Evolutionary conservation across 2,329 filamentous ascomycete species (phyloP).

Genomic region (Xylariaceae sp.): DNA sequence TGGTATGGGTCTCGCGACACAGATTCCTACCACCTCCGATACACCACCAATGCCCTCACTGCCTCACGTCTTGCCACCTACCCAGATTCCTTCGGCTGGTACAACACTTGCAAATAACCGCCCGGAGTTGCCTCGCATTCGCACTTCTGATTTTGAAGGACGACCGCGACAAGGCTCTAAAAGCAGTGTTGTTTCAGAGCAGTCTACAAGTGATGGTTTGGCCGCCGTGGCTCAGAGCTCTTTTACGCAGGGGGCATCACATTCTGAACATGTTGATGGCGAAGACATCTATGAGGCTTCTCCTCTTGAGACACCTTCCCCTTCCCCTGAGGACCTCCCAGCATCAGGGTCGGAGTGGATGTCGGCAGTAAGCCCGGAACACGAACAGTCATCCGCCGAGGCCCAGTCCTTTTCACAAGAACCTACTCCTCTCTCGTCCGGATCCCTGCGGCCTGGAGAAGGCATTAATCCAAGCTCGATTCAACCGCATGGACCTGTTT

Average conservation of each 20-base stretch:
- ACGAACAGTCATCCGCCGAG: constrained; percentile 24
- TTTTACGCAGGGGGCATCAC: not conserved
- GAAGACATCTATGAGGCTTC: constrained; percentile 33
- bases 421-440: constrained; percentile 26
- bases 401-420: constrained; percentile 24
- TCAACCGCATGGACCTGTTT: constrained; percentile 19
- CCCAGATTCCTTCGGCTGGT: constrained; percentile 9
- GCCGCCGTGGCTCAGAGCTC: not conserved
- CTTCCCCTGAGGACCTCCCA: constrained; percentile 23
- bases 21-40: constrained; percentile 3
- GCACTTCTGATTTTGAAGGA: constrained; percentile 24
- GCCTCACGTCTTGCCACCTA: constrained; percentile 12
- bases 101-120: constrained; percentile 17
- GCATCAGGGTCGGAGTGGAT: constrained; percentile 28
- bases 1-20: constrained; percentile 27
- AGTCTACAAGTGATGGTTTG: constrained; percentile 8
- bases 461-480: constrained; percentile 19
- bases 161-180: constrained; percentile 23
- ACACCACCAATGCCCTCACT: constrained; percentile 25
- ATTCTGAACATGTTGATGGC: constrained; percentile 12
- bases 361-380: constrained; percentile 23
- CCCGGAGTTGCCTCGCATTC: constrained; percentile 31
- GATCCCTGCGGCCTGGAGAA: constrained; percentile 17
- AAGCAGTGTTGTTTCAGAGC: constrained; percentile 15
- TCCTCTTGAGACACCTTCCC: constrained; percentile 26